Base-by-base conservation (phyloP, 1,284 basidiomycete species). In the Microbotryomycetes sp. region DNA sequence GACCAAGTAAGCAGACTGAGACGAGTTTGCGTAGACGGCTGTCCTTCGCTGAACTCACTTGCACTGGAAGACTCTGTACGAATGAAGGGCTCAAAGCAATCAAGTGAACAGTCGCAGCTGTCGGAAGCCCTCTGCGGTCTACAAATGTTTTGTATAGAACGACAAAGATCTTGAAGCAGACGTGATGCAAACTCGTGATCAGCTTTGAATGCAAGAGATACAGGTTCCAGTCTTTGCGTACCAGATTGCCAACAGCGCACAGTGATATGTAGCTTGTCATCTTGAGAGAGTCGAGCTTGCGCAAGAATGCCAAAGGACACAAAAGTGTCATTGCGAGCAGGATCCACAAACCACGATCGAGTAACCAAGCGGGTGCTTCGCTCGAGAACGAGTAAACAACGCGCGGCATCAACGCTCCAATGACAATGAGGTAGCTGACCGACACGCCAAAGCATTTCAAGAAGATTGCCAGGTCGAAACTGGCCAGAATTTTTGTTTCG, bases 361-460 rank as follows among this genome's bases (percentile, higher is more conserved):
- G 79, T 23, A 87, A 78, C 86, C 86, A 89, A 26, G 76, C 79
- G 1, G 87, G 83, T 6, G 81, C 73, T 59, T 29, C 90, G 76
- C 71, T 87, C 82, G 72, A 88, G 56, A 97, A 79, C 14, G 90
- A 87, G 62, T 81, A 79, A 32, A 92, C 84, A n/a, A 97, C 94
- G 73, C 86, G 92, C 1, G 96, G 94, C 82, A 97, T 88, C 19
- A 70, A 49, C n/a, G 86, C 85, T 78, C 96, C 96, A 77, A 94
- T 86, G 69, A 97, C 93, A 72, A 97, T 93, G 72, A 76, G 81
- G 55, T 76, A 89, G 80, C 91, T 94, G 70, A 96, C 88, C 42
- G 89, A 92, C 7, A 98, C 96, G 31, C 96, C 96, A 74, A 94
- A 94, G 76, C 70, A 97, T 75, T 97, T 97, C 75, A 88, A 86